Base-by-base conservation (phyloP, 2,329 filamentous ascomycete species). In the Hymenoscyphus occultus region DNA sequence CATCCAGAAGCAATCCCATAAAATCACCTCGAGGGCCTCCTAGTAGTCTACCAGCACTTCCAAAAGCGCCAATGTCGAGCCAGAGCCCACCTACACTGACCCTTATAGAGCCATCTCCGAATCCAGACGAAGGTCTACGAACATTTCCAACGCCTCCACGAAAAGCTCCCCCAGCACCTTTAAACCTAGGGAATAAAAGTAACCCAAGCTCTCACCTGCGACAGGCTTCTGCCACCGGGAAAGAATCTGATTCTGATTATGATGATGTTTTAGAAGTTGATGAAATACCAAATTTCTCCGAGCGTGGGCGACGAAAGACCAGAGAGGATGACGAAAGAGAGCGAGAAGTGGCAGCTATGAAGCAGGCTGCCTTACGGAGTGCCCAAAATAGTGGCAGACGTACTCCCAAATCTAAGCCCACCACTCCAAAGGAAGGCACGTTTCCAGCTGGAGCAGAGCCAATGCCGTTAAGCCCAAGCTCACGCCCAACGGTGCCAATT, bases 311-410 rank as follows among this genome's bases (percentile, higher is more conserved):
- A 65, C 84, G 92, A 71, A 92, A 90, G 76, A 97, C 93, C 2
- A 85, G 93, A 61, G 92, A 94, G 75, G 92, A 97, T 67, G 93
- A 97, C 72, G 92, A 97, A 70, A 83, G 84, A 63, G 85, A 92
- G 63, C 86, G 93, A 59, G 91, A 94, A 74, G 81, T 86, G 14
- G 76, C 88, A n/a, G 86, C 84, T 1, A 75, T 84, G 58, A 83
- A 87, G 73, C 88, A 93, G 71, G 85, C 89, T 13, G 89, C 92
- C 73, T 82, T 84, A 35, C 84, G 89, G 81, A 88, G 84, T 75
- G 19, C 48, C 13, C 82, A 80, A 68, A 80, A 79, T 65, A 88
- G 83, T 76, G 88, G 84, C 74, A 82, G 80, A 68, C 80, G 79
- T 66, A 81, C 80, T 70, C 82, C 83, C 48, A 81, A 81, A 62